Evolutionary conservation across 192 early-diverging fungal species (phyloP).

Genomic region (Backusella parvicylindrica): DNA sequence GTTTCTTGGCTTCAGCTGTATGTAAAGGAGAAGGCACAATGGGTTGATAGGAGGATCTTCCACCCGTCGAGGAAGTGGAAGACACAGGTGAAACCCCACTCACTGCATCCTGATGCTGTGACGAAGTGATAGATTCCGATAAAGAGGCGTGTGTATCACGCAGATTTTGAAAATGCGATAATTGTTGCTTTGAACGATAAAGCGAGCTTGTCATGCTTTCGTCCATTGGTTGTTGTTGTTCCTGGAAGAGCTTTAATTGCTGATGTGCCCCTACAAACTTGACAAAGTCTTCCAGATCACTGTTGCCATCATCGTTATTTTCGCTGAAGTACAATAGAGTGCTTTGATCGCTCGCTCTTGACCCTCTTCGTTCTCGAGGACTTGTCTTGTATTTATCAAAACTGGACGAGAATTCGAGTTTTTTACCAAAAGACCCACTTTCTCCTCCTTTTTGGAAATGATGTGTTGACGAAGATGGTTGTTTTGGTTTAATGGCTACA

Average conservation of each 20-base stretch:
- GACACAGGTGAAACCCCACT: neutral
- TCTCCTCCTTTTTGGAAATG: neutral
- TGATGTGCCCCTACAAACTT: conserved; percentile 53
- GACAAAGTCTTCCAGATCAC: conserved; percentile 64
- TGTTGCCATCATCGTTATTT: conserved; percentile 20
- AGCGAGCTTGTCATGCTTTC: neutral
- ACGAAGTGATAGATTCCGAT: conserved; percentile 28
- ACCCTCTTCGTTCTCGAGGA: conserved; percentile 8
- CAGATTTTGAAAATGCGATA: conserved; percentile 29
- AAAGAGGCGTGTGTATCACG: conserved; percentile 26
- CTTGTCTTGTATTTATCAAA: conserved; percentile 28
- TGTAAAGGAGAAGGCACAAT: conserved; percentile 3
- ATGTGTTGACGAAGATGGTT: neutral
- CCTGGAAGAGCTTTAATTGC: conserved; percentile 47
- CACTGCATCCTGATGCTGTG: neutral
- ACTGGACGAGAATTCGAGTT: conserved; percentile 10
- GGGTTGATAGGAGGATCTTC: conserved; percentile 6
- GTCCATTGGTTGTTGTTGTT: neutral
- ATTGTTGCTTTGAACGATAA: conserved; percentile 10
- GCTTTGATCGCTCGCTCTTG: conserved; percentile 25
- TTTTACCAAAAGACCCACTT: conserved; percentile 5
- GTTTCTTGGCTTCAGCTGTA: neutral
- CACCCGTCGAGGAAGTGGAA: conserved; percentile 1
- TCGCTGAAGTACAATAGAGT: neutral
- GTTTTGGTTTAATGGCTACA: neutral